Evolutionary conservation across 1,284 basidiomycete species (phyloP).

Genomic region (Leccinum pallidistipes): DNA sequence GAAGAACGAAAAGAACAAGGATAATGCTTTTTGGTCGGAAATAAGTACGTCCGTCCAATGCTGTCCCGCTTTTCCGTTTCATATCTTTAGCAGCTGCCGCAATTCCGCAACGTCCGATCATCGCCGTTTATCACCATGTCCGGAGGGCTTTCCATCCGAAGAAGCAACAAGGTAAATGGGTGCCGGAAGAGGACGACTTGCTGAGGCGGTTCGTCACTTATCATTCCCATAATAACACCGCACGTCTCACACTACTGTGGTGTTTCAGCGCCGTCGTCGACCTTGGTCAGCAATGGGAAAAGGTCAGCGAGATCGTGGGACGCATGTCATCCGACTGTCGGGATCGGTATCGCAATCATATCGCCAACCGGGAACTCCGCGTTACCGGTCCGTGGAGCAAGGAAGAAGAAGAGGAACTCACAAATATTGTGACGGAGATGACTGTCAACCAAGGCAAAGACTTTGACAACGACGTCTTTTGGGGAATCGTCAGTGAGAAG

Average conservation of each 20-base stretch:
- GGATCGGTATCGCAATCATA: slow-evolving; percentile 80
- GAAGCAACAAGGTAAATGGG: slow-evolving; percentile 71
- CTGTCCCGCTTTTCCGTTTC: slow-evolving; percentile 2
- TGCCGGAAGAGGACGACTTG: slow-evolving; percentile 61
- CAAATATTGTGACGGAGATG: slow-evolving; percentile 69
- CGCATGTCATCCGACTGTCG: slow-evolving; percentile 78
- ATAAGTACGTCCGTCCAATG: slow-evolving; percentile 54
- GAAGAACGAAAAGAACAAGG: slow-evolving; percentile 57
- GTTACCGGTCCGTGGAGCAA: slow-evolving; percentile 65
- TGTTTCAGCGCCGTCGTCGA: slow-evolving; percentile 59
- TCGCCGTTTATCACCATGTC: slow-evolving; percentile 80
- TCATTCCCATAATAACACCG: not conserved
- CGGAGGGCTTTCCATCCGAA: slow-evolving; percentile 67
- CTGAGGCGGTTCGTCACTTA: slow-evolving; percentile 53
- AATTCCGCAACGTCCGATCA: slow-evolving; percentile 71
- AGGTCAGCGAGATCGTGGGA: slow-evolving; percentile 64
- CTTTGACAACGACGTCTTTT: slow-evolving; percentile 77
- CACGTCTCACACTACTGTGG: slow-evolving; percentile 5
- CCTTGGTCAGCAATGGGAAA: slow-evolving; percentile 79
- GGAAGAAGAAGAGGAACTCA: slow-evolving; percentile 72
- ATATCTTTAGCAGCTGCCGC: slow-evolving; percentile 50
- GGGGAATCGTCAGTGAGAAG: slow-evolving; percentile 69
- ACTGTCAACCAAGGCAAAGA: slow-evolving; percentile 66
- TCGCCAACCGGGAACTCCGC: slow-evolving; percentile 58
- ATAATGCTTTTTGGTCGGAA: slow-evolving; percentile 72